Base-by-base conservation (phyloP, 2,329 filamentous ascomycete species). In the Mycosphaerelloides madeirae region DNA sequence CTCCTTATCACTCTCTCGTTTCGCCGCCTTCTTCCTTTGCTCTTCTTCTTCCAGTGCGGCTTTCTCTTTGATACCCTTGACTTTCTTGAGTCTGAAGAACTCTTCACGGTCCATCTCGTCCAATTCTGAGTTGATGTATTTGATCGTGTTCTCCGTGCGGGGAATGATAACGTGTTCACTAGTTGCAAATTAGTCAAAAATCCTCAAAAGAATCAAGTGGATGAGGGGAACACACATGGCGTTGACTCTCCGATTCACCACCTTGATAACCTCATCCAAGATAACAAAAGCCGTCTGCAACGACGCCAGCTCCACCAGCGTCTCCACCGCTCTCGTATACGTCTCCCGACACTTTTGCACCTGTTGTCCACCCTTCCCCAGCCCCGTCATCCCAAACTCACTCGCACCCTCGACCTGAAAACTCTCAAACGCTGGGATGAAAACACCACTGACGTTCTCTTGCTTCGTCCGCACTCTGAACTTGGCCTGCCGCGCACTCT, bases 61-160 rank as follows among this genome's bases (percentile, higher is more conserved):
- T 47, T 73, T 65, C 54, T 80, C 77, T 63, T 82, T 84, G 65
- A 83, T 86, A 20, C 80, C 81, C 62, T 85, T 85, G 64, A 93
- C 77, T 76, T 98, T 98, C 73, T 98, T 98, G 64, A 98, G 71
- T 55, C 93, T 79, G 71, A 96, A 98, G 68, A 98, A 98, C 66
- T 98, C 93, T 67, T 97, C 93, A 74, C 93, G 81, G 69, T 97
- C 94, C 39, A 98, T 76, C 71, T 98, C 93, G 64, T 98, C 93
- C 13, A 98, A 79, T 67, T 98, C 93, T 1, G 91, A 95, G 72
- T 97, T 97, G 77, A 97, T 97, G 64, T 97, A 98, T 72, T 95
- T 96, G 74, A 98, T 98, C n/a, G 93, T 98, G 63, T 97, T 98
- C 67, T 98, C 93, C 12, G 93, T 98, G 55, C 93, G 80, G 11